These are phyloP conservation scores for Casuarina equisetifolia DNA, from an alignment of 306 rosid genomes.

Conservation along the genomic window DNA sequence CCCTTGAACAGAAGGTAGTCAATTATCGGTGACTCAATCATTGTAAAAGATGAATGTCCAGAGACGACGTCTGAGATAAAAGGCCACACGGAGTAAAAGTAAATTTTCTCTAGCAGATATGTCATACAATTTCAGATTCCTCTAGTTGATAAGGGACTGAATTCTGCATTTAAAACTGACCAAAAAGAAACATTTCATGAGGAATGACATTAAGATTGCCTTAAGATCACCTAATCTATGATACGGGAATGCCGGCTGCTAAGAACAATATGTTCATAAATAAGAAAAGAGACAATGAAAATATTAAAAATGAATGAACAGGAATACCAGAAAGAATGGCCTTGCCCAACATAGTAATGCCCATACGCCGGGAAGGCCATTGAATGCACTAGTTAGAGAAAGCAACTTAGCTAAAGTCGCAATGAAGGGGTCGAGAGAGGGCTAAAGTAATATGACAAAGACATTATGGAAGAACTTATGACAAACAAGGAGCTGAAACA, in stretches of 20 bases:
- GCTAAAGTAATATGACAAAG: neutral
- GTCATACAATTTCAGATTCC: neutral
- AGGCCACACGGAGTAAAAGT: neutral
- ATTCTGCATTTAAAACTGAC: neutral
- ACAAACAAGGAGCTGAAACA: neutral
- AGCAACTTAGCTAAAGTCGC: neutral
- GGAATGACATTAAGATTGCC: neutral
- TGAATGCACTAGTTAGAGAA: neutral
- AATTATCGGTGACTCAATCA: neutral
- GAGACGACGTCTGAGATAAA: neutral
- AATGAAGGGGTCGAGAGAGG: neutral
- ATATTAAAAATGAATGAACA: neutral
- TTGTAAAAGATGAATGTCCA: neutral
- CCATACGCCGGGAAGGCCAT: neutral
- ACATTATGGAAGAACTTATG: neutral
- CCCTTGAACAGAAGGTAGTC: neutral
- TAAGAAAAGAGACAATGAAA: neutral
- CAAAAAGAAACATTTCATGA: neutral
- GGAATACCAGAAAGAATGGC: neutral
- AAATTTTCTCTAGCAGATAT: neutral
- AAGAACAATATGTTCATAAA: neutral
- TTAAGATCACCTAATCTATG: neutral
- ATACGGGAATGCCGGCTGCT: neutral
- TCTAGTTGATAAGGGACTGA: neutral
- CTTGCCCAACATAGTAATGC: neutral